Evolutionary conservation across 139 green algal species (phyloP).

Genomic region (Chlamydomonas sp.): DNA sequence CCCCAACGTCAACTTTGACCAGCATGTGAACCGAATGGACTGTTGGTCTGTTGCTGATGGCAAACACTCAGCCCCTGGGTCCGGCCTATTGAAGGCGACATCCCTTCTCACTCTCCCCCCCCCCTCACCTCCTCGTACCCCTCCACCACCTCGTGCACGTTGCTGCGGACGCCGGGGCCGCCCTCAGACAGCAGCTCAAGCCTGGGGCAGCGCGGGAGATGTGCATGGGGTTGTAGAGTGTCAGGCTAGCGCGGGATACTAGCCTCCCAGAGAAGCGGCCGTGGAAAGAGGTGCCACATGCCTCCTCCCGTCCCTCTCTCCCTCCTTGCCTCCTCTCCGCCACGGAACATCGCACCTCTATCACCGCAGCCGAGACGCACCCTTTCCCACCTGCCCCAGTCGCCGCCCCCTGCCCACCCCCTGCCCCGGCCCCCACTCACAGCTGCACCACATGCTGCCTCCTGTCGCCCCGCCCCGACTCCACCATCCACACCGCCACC

Average conservation of each 20-base stretch:
- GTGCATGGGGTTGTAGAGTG: too few species aligned
- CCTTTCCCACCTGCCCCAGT: not conserved
- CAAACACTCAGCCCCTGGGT: not conserved
- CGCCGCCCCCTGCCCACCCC: not conserved
- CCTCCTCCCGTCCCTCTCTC: too few species aligned
- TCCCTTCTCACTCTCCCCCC: not conserved
- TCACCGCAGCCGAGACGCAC: too few species aligned
- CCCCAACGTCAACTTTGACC: too few species aligned
- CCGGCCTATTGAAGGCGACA: not conserved
- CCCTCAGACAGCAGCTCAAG: constrained; percentile 27
- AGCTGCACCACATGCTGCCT: constrained; percentile 34
- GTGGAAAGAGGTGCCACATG: too few species aligned
- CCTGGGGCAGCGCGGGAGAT: not conserved
- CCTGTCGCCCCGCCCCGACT: not conserved
- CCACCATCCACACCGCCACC: constrained; percentile 32
- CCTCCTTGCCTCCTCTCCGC: too few species aligned
- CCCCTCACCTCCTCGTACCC: constrained; percentile 7
- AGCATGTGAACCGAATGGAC: too few species aligned
- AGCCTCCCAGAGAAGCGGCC: too few species aligned
- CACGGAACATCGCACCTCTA: too few species aligned
- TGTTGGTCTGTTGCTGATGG: too few species aligned
- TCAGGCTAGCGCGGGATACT: too few species aligned
- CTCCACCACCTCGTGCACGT: not conserved
- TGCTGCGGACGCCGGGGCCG: constrained; percentile 4
- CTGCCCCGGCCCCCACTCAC: constrained; percentile 1